phyloP scores from a whole-genome alignment of 2,329 filamentous ascomycete species.

The Xylariaceae sp. region DNA sequence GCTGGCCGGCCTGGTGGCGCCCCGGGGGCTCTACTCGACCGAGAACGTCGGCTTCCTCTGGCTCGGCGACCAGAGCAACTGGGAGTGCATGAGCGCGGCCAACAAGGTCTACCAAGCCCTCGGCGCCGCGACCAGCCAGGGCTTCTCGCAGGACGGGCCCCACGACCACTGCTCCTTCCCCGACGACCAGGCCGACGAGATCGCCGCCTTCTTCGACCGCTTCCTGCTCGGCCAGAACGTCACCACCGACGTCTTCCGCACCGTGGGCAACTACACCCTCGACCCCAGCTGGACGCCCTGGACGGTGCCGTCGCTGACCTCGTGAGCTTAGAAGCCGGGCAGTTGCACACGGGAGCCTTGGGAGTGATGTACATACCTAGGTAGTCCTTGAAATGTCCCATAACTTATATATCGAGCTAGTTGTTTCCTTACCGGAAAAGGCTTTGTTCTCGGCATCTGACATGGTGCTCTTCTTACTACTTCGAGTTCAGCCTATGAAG shows the following conservation, averaged over 20 bases:
- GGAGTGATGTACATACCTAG: no score
- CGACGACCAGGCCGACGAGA: constrained; percentile 8
- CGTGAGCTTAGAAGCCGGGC: no score
- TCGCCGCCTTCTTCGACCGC: constrained; percentile 10
- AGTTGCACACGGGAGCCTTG: no score
- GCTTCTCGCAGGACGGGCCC: constrained; percentile 9
- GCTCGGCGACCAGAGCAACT: constrained; percentile 37
- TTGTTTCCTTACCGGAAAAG: no score
- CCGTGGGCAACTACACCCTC: constrained; percentile 3
- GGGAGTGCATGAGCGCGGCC: constrained; percentile 28
- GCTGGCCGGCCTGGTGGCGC: constrained; percentile 40
- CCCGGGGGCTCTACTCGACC: constrained; percentile 38
- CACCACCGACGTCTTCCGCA: constrained; percentile 9
- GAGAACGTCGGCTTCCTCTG: constrained; percentile 41
- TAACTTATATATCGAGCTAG: no score
- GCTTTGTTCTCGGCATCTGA: no score
- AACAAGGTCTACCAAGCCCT: constrained; percentile 21
- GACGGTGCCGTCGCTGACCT: not conserved
- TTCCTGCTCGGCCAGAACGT: constrained; percentile 7
- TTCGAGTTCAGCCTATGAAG: no score
- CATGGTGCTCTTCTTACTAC: no score
- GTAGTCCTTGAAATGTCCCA: no score
- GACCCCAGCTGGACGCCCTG: not conserved
- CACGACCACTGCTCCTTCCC: constrained; percentile 9
- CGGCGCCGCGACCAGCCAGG: constrained; percentile 14